Conservation (phyloP, 257 asterid species). For the Solanum rostratum region DNA sequence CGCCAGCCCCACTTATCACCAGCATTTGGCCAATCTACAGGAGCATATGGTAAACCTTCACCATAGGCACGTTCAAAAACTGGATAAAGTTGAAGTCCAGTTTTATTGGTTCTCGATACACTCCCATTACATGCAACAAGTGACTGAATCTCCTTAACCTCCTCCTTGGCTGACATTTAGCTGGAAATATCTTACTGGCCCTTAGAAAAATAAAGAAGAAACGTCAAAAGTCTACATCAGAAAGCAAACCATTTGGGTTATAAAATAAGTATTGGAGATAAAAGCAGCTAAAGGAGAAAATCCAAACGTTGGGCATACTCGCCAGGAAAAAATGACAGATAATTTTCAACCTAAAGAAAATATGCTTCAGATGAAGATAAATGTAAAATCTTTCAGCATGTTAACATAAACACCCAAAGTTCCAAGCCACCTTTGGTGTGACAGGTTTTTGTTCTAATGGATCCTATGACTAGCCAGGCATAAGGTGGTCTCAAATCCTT, state of each 20-base stretch:
- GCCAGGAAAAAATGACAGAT: background rate
- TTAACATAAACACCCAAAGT: background rate
- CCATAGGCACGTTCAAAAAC: conserved; percentile 38
- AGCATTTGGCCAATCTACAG: conserved; percentile 11
- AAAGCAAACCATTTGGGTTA: background rate
- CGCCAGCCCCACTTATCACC: conserved; percentile 25
- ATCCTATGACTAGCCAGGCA: background rate
- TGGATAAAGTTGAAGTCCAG: background rate
- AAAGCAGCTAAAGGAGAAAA: background rate
- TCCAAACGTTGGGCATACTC: background rate
- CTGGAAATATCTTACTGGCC: background rate
- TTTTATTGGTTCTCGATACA: no score
- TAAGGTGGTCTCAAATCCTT: background rate
- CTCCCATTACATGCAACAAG: no score
- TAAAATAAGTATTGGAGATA: background rate
- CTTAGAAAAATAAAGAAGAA: background rate
- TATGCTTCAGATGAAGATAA: background rate
- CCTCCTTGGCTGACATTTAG: background rate
- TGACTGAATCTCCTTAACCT: no score
- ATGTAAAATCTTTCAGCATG: background rate
- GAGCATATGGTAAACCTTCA: conserved; percentile 79
- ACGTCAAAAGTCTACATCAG: background rate
- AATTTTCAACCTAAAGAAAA: background rate
- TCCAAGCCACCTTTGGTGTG: background rate
- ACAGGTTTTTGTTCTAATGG: background rate